phyloP scores from a whole-genome alignment of 1,284 basidiomycete species.

The Flammula alnicola region DNA sequence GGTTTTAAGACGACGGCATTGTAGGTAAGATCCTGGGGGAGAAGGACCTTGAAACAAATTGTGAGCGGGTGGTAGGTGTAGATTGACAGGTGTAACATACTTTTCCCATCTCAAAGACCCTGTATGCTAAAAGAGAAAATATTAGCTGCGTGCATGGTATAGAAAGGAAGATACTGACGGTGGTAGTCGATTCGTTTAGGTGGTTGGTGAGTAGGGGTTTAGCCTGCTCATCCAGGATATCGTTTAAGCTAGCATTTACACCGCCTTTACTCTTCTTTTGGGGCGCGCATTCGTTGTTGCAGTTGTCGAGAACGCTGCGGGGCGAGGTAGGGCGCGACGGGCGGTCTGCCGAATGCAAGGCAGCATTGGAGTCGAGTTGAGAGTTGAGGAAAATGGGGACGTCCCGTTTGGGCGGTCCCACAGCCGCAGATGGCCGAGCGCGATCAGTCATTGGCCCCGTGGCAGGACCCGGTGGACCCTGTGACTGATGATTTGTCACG shows the following conservation, averaged over 20 bases:
- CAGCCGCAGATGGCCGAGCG: conserved; percentile 23
- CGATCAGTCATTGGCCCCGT: conserved; percentile 25
- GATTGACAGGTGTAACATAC: not conserved
- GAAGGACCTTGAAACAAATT: conserved; percentile 48
- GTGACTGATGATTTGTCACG: conserved; percentile 22
- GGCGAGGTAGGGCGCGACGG: conserved; percentile 8
- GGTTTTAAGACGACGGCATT: not conserved
- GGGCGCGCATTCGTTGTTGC: no score
- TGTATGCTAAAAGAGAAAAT: not conserved
- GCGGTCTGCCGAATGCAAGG: conserved; percentile 15
- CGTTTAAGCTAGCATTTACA: conserved; percentile 2
- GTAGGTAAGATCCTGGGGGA: conserved; percentile 42
- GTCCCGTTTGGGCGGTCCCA: conserved; percentile 6
- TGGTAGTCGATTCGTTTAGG: not conserved
- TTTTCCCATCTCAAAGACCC: conserved; percentile 1
- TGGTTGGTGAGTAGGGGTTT: not conserved
- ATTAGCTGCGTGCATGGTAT: not conserved
- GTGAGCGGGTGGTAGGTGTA: not conserved
- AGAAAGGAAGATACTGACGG: not conserved
- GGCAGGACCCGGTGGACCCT: conserved; percentile 20
- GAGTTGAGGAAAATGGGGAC: conserved; percentile 9
- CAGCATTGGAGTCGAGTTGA: conserved; percentile 16
- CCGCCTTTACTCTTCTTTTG: not conserved
- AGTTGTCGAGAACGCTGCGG: conserved; percentile 13
- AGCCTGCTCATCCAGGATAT: not conserved